Evolutionary conservation across 139 green algal genomes (phyloP).

Genomic region (Medakamo hakoo): DNA sequence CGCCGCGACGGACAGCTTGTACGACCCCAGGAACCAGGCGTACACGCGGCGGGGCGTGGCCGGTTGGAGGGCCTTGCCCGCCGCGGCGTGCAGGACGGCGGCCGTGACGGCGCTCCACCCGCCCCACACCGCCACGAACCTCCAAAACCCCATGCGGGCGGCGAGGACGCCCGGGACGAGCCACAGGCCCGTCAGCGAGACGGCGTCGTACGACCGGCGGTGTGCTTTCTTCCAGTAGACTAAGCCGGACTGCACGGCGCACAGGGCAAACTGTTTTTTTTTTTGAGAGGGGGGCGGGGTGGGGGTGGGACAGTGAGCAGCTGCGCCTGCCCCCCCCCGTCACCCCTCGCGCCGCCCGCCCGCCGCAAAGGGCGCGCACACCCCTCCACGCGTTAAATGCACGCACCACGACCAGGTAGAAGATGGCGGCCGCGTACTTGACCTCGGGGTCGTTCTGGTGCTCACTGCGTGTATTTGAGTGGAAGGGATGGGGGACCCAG

Average conservation of each 20-base stretch:
- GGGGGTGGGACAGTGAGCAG: background rate
- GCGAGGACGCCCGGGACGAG: conserved; percentile 56
- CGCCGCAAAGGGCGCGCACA: too few relatives aligned
- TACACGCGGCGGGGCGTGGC: conserved; percentile 39
- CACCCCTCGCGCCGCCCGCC: too few relatives aligned
- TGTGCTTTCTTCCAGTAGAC: conserved; percentile 61
- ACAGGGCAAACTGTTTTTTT: conserved; percentile 23
- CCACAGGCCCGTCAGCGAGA: conserved; percentile 69
- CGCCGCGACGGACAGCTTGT: conserved; percentile 31
- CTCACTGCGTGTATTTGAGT: background rate
- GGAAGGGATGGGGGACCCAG: background rate
- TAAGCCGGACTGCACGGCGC: conserved; percentile 41
- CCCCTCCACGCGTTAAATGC: background rate
- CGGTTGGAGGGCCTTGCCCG: background rate
- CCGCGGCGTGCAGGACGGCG: conserved; percentile 33
- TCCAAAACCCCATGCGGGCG: conserved; percentile 33
- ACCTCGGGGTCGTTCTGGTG: background rate
- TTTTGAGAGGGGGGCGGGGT: too few relatives aligned
- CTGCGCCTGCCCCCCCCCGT: too few relatives aligned
- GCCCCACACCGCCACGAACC: conserved; percentile 53
- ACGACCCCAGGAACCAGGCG: conserved; percentile 49
- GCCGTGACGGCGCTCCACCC: conserved; percentile 39
- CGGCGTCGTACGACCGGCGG: conserved; percentile 60
- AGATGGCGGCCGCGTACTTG: conserved; percentile 7
- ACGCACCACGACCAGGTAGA: conserved; percentile 8